Evolutionary conservation across 169 alveolate genomes (phyloP).

Genomic region (Pseudocohnilembus persalinus): DNA sequence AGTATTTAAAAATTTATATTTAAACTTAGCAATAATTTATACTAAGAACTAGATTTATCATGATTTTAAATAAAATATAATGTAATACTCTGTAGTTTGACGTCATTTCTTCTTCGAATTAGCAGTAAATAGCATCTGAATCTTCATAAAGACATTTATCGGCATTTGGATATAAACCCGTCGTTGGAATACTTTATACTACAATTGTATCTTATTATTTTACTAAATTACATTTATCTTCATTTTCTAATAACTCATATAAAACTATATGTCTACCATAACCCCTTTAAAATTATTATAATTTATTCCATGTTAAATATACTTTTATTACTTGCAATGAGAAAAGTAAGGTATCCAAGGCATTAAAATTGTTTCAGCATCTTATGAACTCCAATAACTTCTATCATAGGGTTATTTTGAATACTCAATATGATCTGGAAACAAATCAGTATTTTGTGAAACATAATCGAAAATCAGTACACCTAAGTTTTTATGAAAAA

Average conservation of each 20-base stretch:
- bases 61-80: not conserved
- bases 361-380: constrained; percentile 44
- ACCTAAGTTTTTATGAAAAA: not conserved
- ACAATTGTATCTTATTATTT: constrained; percentile 48
- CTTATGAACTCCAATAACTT: not conserved
- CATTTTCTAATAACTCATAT: constrained; percentile 65
- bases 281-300: constrained; percentile 26
- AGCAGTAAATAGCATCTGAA: constrained; percentile 39
- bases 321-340: constrained; percentile 48
- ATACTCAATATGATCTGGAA: not conserved
- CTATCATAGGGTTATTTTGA: not conserved
- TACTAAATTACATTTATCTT: constrained; percentile 50
- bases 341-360: constrained; percentile 80
- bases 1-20: constrained; percentile 18
- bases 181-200: constrained; percentile 65
- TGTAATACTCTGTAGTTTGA: constrained; percentile 32
- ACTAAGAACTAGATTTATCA: constrained; percentile 19
- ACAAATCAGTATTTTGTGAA: not conserved
- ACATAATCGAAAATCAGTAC: not conserved
- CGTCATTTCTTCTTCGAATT: constrained; percentile 61
- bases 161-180: constrained; percentile 64
- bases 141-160: constrained; percentile 59
- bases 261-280: constrained; percentile 61
- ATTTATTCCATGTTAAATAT: not conserved
- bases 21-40: constrained; percentile 2